These are phyloP conservation scores for Pterula multifida DNA, from an alignment of 1,284 basidiomycete genomes.

Conservation along the genomic window DNA sequence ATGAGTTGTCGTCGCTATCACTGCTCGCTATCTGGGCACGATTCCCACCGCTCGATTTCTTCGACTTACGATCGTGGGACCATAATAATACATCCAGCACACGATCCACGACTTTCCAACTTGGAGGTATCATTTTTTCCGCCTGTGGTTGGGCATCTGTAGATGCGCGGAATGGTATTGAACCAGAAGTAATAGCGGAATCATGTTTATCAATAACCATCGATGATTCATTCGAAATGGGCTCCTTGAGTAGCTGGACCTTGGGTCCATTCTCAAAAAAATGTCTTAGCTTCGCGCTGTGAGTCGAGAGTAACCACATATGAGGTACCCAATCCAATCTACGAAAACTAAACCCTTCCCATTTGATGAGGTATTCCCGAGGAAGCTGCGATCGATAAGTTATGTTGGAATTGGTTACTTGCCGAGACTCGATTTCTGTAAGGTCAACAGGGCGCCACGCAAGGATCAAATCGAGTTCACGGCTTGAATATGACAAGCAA, in stretches of 20 bases:
- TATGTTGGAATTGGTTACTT: slow-evolving; percentile 27
- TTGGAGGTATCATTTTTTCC: slow-evolving; percentile 32
- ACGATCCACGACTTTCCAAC: slow-evolving; percentile 74
- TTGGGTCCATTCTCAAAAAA: slow-evolving; percentile 65
- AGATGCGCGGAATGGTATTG: slow-evolving; percentile 10
- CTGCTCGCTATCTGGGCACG: slow-evolving; percentile 10
- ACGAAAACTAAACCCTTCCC: slow-evolving; percentile 64
- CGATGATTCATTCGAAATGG: slow-evolving; percentile 21
- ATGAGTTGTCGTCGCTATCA: slow-evolving; percentile 22
- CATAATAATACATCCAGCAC: slow-evolving; percentile 68
- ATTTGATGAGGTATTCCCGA: slow-evolving; percentile 87
- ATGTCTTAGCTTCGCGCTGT: slow-evolving; percentile 53
- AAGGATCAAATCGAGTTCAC: slow-evolving; percentile 68
- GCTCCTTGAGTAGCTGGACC: slow-evolving; percentile 49
- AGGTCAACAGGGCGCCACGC: slow-evolving; percentile 80
- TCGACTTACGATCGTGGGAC: slow-evolving; percentile 21
- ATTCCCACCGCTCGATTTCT: slow-evolving; percentile 4
- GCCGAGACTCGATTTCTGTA: slow-evolving; percentile 40
- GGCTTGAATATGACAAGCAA: slow-evolving; percentile 61
- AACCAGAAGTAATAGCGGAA: slow-evolving; percentile 18
- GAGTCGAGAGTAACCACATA: slow-evolving; percentile 68
- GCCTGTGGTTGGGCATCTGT: slow-evolving; percentile 18
- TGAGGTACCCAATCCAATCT: slow-evolving; percentile 83
- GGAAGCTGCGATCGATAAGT: slow-evolving; percentile 54
- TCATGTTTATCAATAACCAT: slow-evolving; percentile 20